These are phyloP conservation scores for Saturnispora galanensis DNA, from an alignment of 805 yeast species.

Conservation along the genomic window DNA sequence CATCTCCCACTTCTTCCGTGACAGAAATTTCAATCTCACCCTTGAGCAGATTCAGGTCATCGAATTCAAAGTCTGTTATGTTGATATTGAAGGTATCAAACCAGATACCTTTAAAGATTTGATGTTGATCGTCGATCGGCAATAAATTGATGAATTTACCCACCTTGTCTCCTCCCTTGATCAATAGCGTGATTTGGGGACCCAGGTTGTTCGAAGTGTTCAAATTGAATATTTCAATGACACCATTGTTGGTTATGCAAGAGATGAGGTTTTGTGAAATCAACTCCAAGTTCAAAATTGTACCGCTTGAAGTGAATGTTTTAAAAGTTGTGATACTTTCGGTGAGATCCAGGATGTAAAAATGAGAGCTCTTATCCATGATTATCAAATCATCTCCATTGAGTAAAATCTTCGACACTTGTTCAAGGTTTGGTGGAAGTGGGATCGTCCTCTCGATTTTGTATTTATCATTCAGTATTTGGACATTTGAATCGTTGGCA, in stretches of 20 bases:
- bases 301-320: slow-evolving; percentile 24
- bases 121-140: slow-evolving; percentile 2
- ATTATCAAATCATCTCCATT: neutral
- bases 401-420: neutral
- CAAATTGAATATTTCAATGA: slow-evolving; percentile 20
- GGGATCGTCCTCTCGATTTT: slow-evolving; percentile 13
- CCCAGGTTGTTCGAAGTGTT: slow-evolving; percentile 3
- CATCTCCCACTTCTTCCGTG: slow-evolving; percentile 17
- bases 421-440: slow-evolving; percentile 1
- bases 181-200: slow-evolving; percentile 4
- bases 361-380: neutral
- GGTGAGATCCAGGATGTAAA: slow-evolving; percentile 17
- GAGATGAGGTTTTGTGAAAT: slow-evolving; percentile 6
- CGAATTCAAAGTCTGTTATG: slow-evolving; percentile 24
- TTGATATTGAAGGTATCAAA: slow-evolving; percentile 20
- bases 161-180: slow-evolving; percentile 12
- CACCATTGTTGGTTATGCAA: slow-evolving; percentile 7
- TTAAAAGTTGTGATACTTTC: slow-evolving; percentile 20
- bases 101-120: slow-evolving; percentile 19
- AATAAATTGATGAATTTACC: slow-evolving; percentile 10
- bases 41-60: slow-evolving; percentile 22
- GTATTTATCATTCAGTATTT: slow-evolving; percentile 4
- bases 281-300: neutral
- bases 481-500: slow-evolving; percentile 8
- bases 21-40: slow-evolving; percentile 16